phyloP scores from a whole-genome alignment of 2,329 filamentous ascomycete genomes.

The Akanthomyces muscarius region DNA sequence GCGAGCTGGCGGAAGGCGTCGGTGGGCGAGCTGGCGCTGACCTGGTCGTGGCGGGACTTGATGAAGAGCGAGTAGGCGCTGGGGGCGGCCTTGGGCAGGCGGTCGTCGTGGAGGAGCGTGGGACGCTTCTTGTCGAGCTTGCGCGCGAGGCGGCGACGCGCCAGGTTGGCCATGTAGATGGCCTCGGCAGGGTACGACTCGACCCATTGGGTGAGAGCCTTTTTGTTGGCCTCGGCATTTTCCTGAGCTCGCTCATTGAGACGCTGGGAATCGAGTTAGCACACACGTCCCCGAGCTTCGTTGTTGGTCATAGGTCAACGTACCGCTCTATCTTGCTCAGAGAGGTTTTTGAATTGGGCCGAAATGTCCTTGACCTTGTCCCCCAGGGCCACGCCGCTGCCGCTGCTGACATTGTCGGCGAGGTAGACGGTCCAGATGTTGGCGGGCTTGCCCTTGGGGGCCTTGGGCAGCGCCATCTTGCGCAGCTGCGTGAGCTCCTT shows the following conservation, averaged over 20 bases:
- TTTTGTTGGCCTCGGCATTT: slow-evolving; percentile 41
- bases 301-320: slow-evolving; percentile 20
- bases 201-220: slow-evolving; percentile 45
- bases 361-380: slow-evolving; percentile 27
- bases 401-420: slow-evolving; percentile 26
- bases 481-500: slow-evolving; percentile 34
- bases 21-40: slow-evolving; percentile 20
- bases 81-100: slow-evolving; percentile 39
- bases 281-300: not conserved
- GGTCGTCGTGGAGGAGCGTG: slow-evolving; percentile 42
- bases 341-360: slow-evolving; percentile 37
- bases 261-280: slow-evolving; percentile 26
- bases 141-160: slow-evolving; percentile 40
- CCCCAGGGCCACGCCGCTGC: slow-evolving; percentile 15
- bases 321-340: slow-evolving; percentile 42
- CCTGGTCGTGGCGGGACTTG: slow-evolving; percentile 34
- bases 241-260: slow-evolving; percentile 32
- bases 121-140: slow-evolving; percentile 28
- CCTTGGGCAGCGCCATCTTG: slow-evolving; percentile 38
- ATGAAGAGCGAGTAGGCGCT: slow-evolving; percentile 36
- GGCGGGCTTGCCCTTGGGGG: slow-evolving; percentile 33
- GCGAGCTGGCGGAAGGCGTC: slow-evolving; percentile 27
- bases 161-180: slow-evolving; percentile 44
- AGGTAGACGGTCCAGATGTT: slow-evolving; percentile 38
- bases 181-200: slow-evolving; percentile 36